These are phyloP conservation scores for Saraca asoca DNA, from an alignment of 331 rosid genomes.

Conservation along the genomic window DNA sequence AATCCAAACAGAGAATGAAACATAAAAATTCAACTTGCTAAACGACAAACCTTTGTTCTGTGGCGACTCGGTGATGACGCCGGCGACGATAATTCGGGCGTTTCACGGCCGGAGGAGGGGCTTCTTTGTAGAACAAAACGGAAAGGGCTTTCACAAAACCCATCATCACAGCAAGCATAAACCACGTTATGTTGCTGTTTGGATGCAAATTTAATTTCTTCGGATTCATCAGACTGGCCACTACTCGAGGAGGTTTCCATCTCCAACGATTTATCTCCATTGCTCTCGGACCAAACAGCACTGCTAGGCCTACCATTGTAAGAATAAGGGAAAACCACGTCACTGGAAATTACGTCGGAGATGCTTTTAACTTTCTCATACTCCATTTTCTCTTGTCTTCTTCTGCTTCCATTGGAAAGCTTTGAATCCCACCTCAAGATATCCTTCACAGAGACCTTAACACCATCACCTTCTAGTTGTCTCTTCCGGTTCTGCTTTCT, in stretches of 20 bases:
- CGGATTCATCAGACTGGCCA: constrained; percentile 31
- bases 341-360: constrained; percentile 20
- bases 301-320: constrained; percentile 54
- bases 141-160: constrained; percentile 73
- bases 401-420: constrained; percentile 15
- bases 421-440: constrained; percentile 48
- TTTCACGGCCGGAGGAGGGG: constrained; percentile 58
- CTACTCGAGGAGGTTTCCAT: constrained; percentile 47
- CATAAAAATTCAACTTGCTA: background rate
- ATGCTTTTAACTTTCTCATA: constrained; percentile 14
- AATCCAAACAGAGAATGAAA: no score
- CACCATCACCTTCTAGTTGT: constrained; percentile 29
- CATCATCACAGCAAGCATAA: constrained; percentile 29
- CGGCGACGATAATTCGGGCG: constrained; percentile 71
- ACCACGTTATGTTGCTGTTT: constrained; percentile 26
- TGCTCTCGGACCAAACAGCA: constrained; percentile 55
- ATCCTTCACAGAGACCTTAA: constrained; percentile 42
- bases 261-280: constrained; percentile 46
- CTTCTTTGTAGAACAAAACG: constrained; percentile 65
- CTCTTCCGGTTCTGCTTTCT: constrained; percentile 41
- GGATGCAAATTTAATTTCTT: constrained; percentile 37
- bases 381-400: background rate
- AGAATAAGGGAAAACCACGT: constrained; percentile 38
- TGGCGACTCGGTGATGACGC: constrained; percentile 53
- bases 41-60: constrained; percentile 59